phyloP scores from a whole-genome alignment of 2,329 filamentous ascomycete genomes.

The Sclerotinia subarctica region DNA sequence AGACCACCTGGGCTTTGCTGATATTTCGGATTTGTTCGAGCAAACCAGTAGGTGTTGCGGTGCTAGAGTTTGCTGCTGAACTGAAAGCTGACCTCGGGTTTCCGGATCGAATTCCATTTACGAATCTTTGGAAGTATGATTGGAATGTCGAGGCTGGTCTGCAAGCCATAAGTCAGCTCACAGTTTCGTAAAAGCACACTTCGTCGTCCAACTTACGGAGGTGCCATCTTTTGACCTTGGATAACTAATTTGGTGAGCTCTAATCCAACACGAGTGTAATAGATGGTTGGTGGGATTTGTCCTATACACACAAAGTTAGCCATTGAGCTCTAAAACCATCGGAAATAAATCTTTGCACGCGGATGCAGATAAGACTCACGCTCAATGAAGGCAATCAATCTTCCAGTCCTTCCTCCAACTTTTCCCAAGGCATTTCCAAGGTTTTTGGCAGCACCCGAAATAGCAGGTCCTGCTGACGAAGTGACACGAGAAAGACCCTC shows the following conservation, averaged over 20 bases:
- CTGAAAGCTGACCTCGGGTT: conserved; percentile 62
- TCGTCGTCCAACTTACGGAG: conserved; percentile 69
- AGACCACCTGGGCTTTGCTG: conserved; percentile 65
- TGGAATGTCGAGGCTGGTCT: conserved; percentile 82
- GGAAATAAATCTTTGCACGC: not conserved
- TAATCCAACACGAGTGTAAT: conserved; percentile 86
- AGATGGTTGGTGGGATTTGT: conserved; percentile 79
- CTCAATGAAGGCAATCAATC: conserved; percentile 75
- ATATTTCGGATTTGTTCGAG: conserved; percentile 64
- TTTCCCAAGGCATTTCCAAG: conserved; percentile 65
- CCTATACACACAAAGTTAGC: conserved; percentile 49
- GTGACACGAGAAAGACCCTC: conserved; percentile 80
- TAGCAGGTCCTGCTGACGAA: conserved; percentile 73
- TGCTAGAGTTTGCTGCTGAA: conserved; percentile 43
- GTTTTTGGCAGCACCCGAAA: conserved; percentile 69
- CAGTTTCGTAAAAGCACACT: not conserved
- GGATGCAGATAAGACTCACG: conserved; percentile 56
- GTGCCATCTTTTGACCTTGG: conserved; percentile 84
- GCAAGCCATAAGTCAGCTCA: conserved; percentile 18
- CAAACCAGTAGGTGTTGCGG: conserved; percentile 52
- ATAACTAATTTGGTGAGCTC: conserved; percentile 88
- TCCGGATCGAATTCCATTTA: conserved; percentile 58
- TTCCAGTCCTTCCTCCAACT: conserved; percentile 80
- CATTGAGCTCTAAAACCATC: conserved; percentile 27
- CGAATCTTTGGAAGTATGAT: conserved; percentile 73